phyloP scores from a whole-genome alignment of 108 stramenopile genomes.

The Fragilariopsis cylindrus region DNA sequence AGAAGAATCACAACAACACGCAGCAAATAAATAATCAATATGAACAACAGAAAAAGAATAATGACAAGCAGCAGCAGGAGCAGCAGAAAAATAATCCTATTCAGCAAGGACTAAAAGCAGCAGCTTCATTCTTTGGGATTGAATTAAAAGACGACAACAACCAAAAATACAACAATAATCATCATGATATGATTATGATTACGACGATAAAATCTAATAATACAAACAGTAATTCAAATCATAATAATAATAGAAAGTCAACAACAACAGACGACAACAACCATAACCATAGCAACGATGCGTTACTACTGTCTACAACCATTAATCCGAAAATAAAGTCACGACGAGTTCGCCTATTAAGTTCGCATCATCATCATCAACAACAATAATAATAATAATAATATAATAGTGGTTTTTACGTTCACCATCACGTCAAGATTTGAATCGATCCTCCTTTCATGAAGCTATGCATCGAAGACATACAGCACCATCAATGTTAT shows the following conservation, averaged over 20 bases:
- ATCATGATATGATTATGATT: not conserved
- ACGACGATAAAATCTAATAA: not conserved
- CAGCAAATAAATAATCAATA: not conserved
- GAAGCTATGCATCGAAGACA: conserved; percentile 13
- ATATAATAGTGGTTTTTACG: not conserved
- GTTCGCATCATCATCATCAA: not conserved
- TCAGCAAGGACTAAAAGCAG: conserved; percentile 9
- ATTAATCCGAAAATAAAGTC: not conserved
- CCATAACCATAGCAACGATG: not conserved
- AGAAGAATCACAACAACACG: not conserved
- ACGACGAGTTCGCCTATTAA: not conserved
- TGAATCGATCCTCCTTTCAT: not conserved
- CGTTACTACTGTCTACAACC: not conserved
- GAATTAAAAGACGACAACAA: not conserved
- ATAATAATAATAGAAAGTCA: not conserved
- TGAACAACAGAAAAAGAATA: not conserved
- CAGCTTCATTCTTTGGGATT: conserved; percentile 19
- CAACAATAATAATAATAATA: not conserved
- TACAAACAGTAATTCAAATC: not conserved
- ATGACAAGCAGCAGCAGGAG: not conserved
- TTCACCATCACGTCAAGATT: conserved; percentile 8
- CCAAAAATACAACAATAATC: not conserved
- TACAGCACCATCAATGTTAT: conserved; percentile 3
- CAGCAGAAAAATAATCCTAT: conserved; percentile 18
- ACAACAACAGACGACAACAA: not conserved